Conservation (phyloP, 306 rosid species). For the Begonia masoniana region DNA sequence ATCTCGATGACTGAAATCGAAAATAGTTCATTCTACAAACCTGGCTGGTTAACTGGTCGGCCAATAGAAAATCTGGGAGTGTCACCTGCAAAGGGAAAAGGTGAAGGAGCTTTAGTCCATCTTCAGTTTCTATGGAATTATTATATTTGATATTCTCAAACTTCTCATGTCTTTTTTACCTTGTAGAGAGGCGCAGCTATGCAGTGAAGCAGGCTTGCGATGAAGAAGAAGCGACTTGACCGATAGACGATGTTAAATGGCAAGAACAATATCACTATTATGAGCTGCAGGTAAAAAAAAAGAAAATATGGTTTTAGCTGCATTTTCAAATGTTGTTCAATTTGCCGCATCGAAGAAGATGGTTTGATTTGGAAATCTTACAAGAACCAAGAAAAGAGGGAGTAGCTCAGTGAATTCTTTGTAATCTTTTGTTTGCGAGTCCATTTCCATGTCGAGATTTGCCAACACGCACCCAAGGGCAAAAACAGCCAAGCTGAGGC, state of each 20-base stretch:
- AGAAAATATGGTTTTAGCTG: background rate
- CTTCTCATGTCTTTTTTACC: conserved; percentile 16
- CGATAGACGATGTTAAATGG: conserved; percentile 51
- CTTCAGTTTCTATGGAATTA: background rate
- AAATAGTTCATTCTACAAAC: conserved; percentile 14
- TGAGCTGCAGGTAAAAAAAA: conserved; percentile 18
- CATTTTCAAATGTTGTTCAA: background rate
- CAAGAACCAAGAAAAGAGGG: conserved; percentile 43
- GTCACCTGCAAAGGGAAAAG: conserved; percentile 30
- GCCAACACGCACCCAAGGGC: conserved; percentile 46
- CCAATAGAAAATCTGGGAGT: conserved; percentile 63
- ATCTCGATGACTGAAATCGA: background rate
- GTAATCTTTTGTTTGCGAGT: conserved; percentile 32
- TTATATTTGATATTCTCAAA: background rate
- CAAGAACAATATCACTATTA: conserved; percentile 24
- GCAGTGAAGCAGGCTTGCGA: conserved; percentile 32
- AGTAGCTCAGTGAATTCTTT: conserved; percentile 42
- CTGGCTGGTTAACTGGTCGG: conserved; percentile 72
- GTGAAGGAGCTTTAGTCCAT: background rate
- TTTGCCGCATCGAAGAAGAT: background rate
- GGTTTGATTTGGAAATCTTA: conserved; percentile 17
- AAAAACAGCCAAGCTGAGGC: conserved; percentile 31
- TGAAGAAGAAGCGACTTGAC: conserved; percentile 48
- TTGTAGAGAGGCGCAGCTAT: conserved; percentile 49
- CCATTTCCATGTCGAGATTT: conserved; percentile 67